Percentiles rank a stretch among this genome's conserved stretches.
Evolutionary conservation across 2,329 filamentous ascomycete species (phyloP).

Genomic region (Colletotrichum agaves): DNA sequence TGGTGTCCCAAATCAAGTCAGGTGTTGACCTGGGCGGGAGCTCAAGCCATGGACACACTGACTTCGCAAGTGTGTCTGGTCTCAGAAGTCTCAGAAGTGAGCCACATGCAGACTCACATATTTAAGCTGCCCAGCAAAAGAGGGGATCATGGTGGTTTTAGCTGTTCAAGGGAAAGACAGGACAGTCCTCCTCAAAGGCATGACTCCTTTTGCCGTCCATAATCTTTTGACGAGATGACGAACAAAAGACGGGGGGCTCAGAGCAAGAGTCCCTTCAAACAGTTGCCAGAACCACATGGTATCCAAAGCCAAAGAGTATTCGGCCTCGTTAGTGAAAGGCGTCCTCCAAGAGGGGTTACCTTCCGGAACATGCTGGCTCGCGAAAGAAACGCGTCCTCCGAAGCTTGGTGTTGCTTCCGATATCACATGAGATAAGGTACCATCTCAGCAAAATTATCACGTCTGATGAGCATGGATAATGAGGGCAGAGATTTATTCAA

Average conservation of each 20-base stretch:
- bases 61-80: background rate
- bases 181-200: background rate
- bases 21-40: no score
- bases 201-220: slow-evolving; percentile 35
- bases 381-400: background rate
- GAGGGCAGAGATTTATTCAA: background rate
- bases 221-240: slow-evolving; percentile 5
- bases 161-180: slow-evolving; percentile 5
- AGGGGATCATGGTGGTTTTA: background rate
- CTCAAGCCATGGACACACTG: no score
- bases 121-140: slow-evolving; percentile 16
- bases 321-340: background rate
- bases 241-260: background rate
- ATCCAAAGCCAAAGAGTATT: background rate
- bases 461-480: no score
- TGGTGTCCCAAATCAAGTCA: no score
- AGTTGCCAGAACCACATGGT: background rate
- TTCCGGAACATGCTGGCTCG: background rate
- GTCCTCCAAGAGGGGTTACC: background rate
- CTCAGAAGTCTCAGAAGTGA: background rate
- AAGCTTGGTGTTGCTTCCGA: no score
- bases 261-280: background rate
- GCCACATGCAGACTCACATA: slow-evolving; percentile 8
- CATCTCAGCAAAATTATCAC: background rate
- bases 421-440: no score